Conservation (phyloP, 2,329 filamentous ascomycete species). For the Alternaria sp. region DNA sequence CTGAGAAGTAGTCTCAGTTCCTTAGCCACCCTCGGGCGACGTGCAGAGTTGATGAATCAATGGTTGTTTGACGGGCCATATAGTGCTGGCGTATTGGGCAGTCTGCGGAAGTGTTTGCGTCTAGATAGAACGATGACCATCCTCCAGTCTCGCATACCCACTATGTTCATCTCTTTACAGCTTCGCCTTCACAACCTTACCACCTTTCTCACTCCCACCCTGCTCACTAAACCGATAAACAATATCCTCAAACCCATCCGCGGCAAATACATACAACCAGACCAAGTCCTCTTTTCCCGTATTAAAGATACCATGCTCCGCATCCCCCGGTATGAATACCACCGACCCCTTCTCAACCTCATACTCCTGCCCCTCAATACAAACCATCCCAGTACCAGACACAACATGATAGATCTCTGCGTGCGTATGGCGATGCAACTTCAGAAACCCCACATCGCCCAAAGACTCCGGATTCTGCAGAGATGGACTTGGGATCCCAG, state of each 20-base stretch:
- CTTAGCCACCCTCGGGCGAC: neutral
- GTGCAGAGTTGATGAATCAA: neutral
- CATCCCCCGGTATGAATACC: conserved; percentile 53
- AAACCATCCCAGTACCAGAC: conserved; percentile 46
- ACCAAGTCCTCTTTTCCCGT: conserved; percentile 34
- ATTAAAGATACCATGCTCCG: conserved; percentile 50
- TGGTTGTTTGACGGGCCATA: neutral
- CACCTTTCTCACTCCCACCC: neutral
- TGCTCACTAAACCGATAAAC: conserved; percentile 46
- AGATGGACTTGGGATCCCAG: neutral
- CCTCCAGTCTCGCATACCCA: neutral
- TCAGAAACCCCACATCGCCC: conserved; percentile 41
- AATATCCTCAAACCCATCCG: conserved; percentile 48
- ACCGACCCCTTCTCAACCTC: conserved; percentile 43
- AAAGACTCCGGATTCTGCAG: conserved; percentile 8
- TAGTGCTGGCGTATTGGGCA: neutral
- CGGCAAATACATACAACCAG: conserved; percentile 54
- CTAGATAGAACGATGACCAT: neutral
- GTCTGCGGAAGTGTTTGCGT: neutral
- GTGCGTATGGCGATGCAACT: conserved; percentile 50
- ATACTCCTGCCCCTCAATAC: conserved; percentile 47
- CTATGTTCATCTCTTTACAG: neutral
- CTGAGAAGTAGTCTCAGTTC: neutral
- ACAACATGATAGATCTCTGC: conserved; percentile 55
- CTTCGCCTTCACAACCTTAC: neutral